phyloP scores from a whole-genome alignment of 805 yeast genomes.

The Starmerella scarabaei region DNA sequence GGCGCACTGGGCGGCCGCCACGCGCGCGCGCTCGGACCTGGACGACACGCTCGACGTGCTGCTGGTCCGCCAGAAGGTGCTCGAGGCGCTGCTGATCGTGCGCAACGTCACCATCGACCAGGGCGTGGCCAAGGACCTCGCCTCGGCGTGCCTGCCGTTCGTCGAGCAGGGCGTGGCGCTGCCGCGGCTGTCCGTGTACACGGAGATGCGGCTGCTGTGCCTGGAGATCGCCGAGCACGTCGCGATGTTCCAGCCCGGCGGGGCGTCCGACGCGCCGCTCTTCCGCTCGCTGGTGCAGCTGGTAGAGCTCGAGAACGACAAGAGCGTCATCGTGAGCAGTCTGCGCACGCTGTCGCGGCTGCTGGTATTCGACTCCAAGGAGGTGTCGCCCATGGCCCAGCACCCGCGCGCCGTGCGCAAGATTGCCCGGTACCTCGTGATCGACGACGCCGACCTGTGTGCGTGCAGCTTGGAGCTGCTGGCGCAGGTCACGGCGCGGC shows the following conservation, averaged over 20 bases:
- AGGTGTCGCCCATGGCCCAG: slow-evolving; percentile 8
- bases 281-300: slow-evolving; percentile 41
- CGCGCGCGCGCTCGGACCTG: slow-evolving; percentile 8
- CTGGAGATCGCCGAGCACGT: slow-evolving; percentile 70
- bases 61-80: slow-evolving; percentile 22
- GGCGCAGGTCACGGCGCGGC: slow-evolving; percentile 62
- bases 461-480: slow-evolving; percentile 68
- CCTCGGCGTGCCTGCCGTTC: slow-evolving; percentile 23
- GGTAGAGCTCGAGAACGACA: slow-evolving; percentile 39
- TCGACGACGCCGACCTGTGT: slow-evolving; percentile 57
- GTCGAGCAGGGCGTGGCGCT: slow-evolving; percentile 29
- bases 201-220: slow-evolving; percentile 36
- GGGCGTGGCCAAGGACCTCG: slow-evolving; percentile 61
- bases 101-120: slow-evolving; percentile 78
- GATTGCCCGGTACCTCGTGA: slow-evolving; percentile 29
- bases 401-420: slow-evolving; percentile 1
- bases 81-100: slow-evolving; percentile 50
- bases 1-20: slow-evolving; percentile 11
- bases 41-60: slow-evolving; percentile 13
- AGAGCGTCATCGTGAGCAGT: slow-evolving; percentile 53
- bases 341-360: slow-evolving; percentile 70
- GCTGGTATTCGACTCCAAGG: slow-evolving; percentile 40
- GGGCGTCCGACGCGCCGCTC: slow-evolving; percentile 53
- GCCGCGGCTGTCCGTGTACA: slow-evolving; percentile 17
- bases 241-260: slow-evolving; percentile 52